Percentiles rank a stretch among this genome's conserved stretches.
These are phyloP conservation scores for Linum usitatissimum DNA, from an alignment of 345 rosid species.

Conservation along the genomic window DNA sequence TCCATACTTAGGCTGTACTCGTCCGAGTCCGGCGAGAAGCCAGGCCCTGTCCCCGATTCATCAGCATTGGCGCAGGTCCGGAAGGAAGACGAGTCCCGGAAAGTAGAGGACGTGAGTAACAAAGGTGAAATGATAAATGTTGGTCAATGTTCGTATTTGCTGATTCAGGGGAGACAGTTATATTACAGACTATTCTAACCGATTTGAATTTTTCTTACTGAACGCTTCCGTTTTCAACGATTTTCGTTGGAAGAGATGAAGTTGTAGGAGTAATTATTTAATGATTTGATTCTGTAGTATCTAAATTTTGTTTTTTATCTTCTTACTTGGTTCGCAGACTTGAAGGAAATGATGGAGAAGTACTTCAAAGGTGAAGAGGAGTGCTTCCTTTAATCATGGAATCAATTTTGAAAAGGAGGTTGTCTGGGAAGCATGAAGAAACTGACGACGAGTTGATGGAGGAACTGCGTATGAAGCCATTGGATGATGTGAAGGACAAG, in stretches of 20 bases:
- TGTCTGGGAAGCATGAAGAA: conserved; percentile 48
- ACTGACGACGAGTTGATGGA: conserved; percentile 67
- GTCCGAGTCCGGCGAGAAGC: conserved; percentile 29
- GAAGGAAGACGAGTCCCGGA: conserved; percentile 15
- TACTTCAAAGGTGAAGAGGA: conserved; percentile 75
- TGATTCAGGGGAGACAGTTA: too few relatives aligned
- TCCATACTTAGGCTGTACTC: conserved; percentile 29
- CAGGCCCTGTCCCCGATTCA: conserved; percentile 22
- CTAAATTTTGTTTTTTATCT: background rate
- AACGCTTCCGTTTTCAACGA: background rate
- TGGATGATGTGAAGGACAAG: conserved; percentile 41
- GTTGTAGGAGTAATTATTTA: too few relatives aligned
- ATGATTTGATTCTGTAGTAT: background rate
- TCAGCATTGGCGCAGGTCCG: conserved; percentile 12
- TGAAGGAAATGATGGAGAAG: conserved; percentile 48
- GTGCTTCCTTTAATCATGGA: conserved; percentile 55
- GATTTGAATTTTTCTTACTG: background rate
- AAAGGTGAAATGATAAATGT: conserved; percentile 19
- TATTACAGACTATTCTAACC: background rate
- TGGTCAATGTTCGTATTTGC: too few relatives aligned
- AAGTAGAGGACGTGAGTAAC: conserved; percentile 27
- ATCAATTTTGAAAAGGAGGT: conserved; percentile 49
- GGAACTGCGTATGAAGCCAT: conserved; percentile 29
- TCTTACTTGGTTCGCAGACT: conserved; percentile 36
- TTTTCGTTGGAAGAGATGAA: background rate